Percentiles rank a stretch among this genome's conserved stretches.
Evolutionary conservation across 108 stramenopile genomes (phyloP).

Genomic region (Epithemia pelagica): DNA sequence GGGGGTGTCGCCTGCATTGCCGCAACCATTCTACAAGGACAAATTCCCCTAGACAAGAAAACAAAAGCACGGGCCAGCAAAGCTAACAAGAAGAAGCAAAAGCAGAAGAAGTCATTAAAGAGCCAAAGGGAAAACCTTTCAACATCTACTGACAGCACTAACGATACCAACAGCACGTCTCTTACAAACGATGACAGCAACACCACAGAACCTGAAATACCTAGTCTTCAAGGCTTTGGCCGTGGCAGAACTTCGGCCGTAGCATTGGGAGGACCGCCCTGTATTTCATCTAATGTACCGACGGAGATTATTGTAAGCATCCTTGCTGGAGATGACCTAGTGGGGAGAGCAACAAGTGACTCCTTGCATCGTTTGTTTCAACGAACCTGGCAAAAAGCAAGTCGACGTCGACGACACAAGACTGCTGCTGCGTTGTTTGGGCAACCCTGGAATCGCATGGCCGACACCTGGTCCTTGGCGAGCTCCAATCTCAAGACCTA

Average conservation of each 20-base stretch:
- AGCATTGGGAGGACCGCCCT: constrained; percentile 68
- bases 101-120: constrained; percentile 1
- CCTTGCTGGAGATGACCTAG: constrained; percentile 76
- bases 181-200: background rate
- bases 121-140: background rate
- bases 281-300: constrained; percentile 59
- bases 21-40: constrained; percentile 67
- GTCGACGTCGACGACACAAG: constrained; percentile 23
- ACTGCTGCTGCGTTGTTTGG: constrained; percentile 34
- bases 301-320: constrained; percentile 62
- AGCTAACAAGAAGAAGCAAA: constrained; percentile 12
- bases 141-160: background rate
- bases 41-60: constrained; percentile 42
- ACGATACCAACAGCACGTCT: background rate
- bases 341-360: constrained; percentile 51
- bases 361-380: constrained; percentile 46
- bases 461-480: constrained; percentile 67
- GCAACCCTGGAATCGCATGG: constrained; percentile 52
- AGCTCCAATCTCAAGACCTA: constrained; percentile 51
- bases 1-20: constrained; percentile 67
- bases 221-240: constrained; percentile 16
- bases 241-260: constrained; percentile 57
- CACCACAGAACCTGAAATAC: background rate
- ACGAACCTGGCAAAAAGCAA: constrained; percentile 31
- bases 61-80: constrained; percentile 9